Evolutionary conservation across 2,329 filamentous ascomycete genomes (phyloP).

Genomic region (Neocucurbitaria cava): DNA sequence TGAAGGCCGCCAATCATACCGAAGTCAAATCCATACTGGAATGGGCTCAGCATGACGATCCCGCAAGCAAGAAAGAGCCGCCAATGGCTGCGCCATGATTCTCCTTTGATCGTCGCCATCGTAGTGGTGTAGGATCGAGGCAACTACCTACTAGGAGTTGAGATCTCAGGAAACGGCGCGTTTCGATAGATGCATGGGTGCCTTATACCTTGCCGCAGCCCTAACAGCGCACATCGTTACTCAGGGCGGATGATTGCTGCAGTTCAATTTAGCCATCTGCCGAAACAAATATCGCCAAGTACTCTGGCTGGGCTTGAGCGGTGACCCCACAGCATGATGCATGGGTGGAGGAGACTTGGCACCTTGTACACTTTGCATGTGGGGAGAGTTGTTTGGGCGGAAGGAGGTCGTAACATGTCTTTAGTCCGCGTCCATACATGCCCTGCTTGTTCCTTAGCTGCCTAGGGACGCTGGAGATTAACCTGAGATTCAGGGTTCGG

Average conservation of each 20-base stretch:
- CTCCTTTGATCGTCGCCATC: conserved; percentile 29
- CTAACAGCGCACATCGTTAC: conserved; percentile 18
- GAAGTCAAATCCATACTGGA: conserved; percentile 63
- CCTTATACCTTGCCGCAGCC: conserved; percentile 25
- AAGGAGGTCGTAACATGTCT: background rate
- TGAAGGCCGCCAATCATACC: conserved; percentile 60
- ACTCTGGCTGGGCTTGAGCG: conserved; percentile 9
- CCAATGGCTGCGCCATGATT: conserved; percentile 50
- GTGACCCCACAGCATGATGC: conserved; percentile 41
- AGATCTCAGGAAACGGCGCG: conserved; percentile 6
- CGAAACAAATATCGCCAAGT: conserved; percentile 29
- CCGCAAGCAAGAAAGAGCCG: conserved; percentile 57
- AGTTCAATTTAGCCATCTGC: conserved; percentile 39
- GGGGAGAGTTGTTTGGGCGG: conserved; percentile 23
- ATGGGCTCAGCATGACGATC: conserved; percentile 57
- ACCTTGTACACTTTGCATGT: conserved; percentile 30
- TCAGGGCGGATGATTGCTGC: conserved; percentile 21
- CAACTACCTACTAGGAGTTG: too few species aligned
- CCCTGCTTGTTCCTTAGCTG: conserved; percentile 3
- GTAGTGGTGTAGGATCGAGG: conserved; percentile 5
- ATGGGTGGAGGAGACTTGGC: conserved; percentile 26
- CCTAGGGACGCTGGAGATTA: background rate
- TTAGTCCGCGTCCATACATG: background rate
- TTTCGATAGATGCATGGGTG: conserved; percentile 12
- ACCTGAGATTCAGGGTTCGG: background rate